A percentile compares a stretch with the other conserved stretches of the same genome.
These are phyloP conservation scores for Grosmannia clavigera DNA, from an alignment of 2,329 filamentous ascomycete genomes.

Conservation along the genomic window DNA sequence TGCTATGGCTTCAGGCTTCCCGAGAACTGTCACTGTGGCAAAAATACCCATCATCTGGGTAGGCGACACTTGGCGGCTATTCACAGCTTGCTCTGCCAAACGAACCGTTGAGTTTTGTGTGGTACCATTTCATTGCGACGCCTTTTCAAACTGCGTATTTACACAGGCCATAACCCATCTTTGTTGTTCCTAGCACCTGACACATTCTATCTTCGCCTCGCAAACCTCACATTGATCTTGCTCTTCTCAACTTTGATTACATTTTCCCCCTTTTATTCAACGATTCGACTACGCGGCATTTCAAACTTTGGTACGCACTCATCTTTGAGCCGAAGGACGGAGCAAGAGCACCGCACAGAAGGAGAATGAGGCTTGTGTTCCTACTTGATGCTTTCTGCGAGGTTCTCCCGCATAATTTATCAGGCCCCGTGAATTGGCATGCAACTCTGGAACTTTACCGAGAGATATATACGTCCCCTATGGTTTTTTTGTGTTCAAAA, in stretches of 20 bases:
- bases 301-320: not conserved
- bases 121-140: not conserved
- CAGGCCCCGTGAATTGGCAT: not conserved
- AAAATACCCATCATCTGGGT: not conserved
- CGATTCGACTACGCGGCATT: not conserved
- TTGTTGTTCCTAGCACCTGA: too few relatives aligned
- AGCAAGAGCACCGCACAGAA: not conserved
- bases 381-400: conserved; percentile 1
- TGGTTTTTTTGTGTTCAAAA: not conserved
- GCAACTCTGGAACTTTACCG: not conserved
- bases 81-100: not conserved
- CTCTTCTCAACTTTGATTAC: not conserved
- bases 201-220: not conserved
- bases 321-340: not conserved
- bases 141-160: too few relatives aligned
- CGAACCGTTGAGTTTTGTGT: not conserved
- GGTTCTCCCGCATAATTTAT: not conserved
- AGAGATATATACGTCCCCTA: not conserved
- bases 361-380: not conserved
- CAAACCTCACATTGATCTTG: not conserved
- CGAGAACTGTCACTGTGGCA: not conserved
- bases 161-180: too few relatives aligned
- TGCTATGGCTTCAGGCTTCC: not conserved
- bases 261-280: not conserved
- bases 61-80: not conserved